These are phyloP conservation scores for Durotheca rogersii DNA, from an alignment of 495 filamentous ascomycete genomes.

Conservation along the genomic window DNA sequence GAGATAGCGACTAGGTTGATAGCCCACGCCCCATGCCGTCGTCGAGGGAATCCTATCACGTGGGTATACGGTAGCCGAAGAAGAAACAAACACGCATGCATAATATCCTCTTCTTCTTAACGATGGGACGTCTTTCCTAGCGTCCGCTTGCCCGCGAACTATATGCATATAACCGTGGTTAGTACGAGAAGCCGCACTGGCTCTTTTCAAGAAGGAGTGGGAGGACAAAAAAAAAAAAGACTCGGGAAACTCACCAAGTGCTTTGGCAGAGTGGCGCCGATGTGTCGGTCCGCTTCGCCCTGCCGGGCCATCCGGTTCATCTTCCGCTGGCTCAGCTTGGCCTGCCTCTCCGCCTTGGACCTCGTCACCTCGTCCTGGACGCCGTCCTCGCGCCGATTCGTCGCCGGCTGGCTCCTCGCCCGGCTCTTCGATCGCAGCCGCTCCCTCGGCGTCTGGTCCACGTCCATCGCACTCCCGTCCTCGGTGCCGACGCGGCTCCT, in stretches of 20 bases:
- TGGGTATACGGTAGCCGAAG: conserved; percentile 14
- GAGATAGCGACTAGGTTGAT: too few species aligned
- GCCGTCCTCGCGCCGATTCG: conserved; percentile 83
- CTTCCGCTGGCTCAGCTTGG: conserved; percentile 91
- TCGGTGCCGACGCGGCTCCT: conserved; percentile 52
- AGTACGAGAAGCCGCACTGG: conserved; percentile 21
- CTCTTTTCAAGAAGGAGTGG: too few species aligned
- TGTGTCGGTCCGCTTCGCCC: conserved; percentile 95
- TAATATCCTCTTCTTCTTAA: too few species aligned
- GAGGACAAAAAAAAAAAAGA: too few species aligned
- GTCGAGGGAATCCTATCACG: conserved; percentile 14
- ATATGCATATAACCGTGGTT: conserved; percentile 29
- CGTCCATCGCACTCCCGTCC: conserved; percentile 78
- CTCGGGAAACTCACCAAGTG: conserved; percentile 70
- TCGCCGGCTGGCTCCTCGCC: conserved; percentile 69
- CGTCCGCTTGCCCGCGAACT: conserved; percentile 36
- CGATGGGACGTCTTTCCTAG: conserved; percentile 37
- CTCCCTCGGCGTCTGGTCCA: conserved; percentile 66
- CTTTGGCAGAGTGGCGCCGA: conserved; percentile 76
- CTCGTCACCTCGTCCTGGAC: conserved; percentile 60
- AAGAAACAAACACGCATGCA: conserved; percentile 1
- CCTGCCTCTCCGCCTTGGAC: conserved; percentile 77
- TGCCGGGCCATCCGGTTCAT: conserved; percentile 97
- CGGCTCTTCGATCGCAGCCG: conserved; percentile 75
- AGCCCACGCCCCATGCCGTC: conserved; percentile 16